Evolutionary conservation across 148 eudicot genomes (phyloP), one percentile per base, ranked within the genome.

Genomic region (Fagopyrum esculentum): DNA sequence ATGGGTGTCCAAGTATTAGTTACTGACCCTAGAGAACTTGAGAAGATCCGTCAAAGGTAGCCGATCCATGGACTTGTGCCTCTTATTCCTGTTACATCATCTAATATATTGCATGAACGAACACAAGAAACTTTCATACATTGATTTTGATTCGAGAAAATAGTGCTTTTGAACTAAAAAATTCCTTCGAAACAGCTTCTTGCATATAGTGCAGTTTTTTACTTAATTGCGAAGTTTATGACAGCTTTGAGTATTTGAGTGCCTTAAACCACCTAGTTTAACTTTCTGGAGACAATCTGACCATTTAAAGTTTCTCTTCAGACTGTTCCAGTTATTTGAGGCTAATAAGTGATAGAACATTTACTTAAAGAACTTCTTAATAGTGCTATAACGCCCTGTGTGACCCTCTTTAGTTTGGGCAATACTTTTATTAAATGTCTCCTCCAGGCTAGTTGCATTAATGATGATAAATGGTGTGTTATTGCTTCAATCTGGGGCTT

Each of bases 11-110:
- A 92, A 82, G 97, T 96, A 80, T 81, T 96, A 73, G 99, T 96
- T 75, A 80, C 79, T 78, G 99, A 96, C 81, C 99, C 99, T 2
- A 79, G 97, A 78, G 99, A 96, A 84, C 93, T 96, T 66, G 99
- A 96, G 85, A 95, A 89, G 86, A 96, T 96, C 73, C 98, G 99
- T 73, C 97, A 92, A 78, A 92, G 99, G 97, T 96, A 69, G 77
- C 71, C 19, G n/a, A 16, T 69, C 6, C 47, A 15, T 6, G 45
- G 9, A 29, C 3, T 26, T 64, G 4, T 69, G 12, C 10, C 73
- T 69, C 30, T 7, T 61, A 29, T 61, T 61, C 40, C 40, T 35
- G 40, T 35, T 35, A 35, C 40, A 35, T 35, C 0, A 35, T 35
- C 40, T 35, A 35, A 29, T 19, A 45, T 45, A 46, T 69, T 44